Percentiles rank a stretch among this genome's conserved stretches.
phyloP scores from a whole-genome alignment of 2,329 filamentous ascomycete species.

The Botrytis porri region DNA sequence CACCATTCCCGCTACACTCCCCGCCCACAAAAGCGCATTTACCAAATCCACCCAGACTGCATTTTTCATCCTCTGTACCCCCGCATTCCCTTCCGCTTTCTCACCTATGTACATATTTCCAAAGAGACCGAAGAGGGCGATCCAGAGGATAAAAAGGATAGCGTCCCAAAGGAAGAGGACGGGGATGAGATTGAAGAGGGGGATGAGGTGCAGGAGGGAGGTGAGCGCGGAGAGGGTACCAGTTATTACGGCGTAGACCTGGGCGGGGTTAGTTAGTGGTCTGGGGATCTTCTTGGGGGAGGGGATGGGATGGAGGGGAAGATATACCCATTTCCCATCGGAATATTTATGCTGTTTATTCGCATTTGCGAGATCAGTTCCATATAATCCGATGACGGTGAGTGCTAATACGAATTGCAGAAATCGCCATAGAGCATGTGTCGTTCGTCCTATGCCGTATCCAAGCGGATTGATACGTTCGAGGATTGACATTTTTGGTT shows the following conservation, averaged over 20 bases:
- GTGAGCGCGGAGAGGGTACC: conserved; percentile 64
- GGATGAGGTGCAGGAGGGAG: conserved; percentile 61
- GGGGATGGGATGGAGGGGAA: not conserved
- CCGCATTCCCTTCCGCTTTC: conserved; percentile 59
- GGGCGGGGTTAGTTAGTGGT: conserved; percentile 14
- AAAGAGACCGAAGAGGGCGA: conserved; percentile 79
- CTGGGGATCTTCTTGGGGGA: not conserved
- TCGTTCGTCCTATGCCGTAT: not conserved
- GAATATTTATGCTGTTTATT: conserved; percentile 48
- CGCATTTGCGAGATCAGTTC: conserved; percentile 60
- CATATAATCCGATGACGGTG: conserved; percentile 76
- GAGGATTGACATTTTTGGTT: not conserved
- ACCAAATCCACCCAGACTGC: conserved; percentile 80
- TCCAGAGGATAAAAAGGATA: conserved; percentile 74
- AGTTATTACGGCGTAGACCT: conserved; percentile 71
- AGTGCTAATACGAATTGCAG: conserved; percentile 74
- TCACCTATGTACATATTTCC: conserved; percentile 74
- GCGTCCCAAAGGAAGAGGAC: conserved; percentile 65
- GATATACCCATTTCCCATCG: conserved; percentile 68
- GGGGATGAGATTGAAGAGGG: conserved; percentile 54
- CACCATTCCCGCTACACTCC: conserved; percentile 54
- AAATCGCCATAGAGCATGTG: conserved; percentile 64
- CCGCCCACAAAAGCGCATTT: conserved; percentile 73
- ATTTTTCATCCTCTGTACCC: conserved; percentile 75
- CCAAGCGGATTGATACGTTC: conserved; percentile 7